These are phyloP conservation scores for Chlorella variabilis DNA, from an alignment of 163 green algal species.

Conservation along the genomic window DNA sequence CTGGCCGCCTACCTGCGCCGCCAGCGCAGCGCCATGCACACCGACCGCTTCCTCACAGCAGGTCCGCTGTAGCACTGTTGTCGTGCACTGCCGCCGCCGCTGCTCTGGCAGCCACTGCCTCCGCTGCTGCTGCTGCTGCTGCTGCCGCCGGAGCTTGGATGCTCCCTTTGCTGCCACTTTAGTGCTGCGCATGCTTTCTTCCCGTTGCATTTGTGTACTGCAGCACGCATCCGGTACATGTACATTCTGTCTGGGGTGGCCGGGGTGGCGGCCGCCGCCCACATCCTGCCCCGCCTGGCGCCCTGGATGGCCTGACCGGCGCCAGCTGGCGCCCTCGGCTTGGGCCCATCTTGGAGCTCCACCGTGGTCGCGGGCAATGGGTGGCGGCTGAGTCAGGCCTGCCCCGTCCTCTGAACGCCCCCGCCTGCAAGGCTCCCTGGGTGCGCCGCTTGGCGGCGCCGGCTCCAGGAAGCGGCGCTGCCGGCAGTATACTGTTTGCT, in stretches of 20 bases:
- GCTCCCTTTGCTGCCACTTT: background rate
- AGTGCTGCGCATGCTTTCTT: background rate
- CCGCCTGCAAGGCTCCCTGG: too few relatives aligned
- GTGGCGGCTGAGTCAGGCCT: too few relatives aligned
- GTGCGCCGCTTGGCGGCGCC: too few relatives aligned
- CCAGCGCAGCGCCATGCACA: conserved; percentile 26
- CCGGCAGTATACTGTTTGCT: too few relatives aligned
- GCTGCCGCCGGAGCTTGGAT: too few relatives aligned
- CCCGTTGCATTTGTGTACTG: background rate
- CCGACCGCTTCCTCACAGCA: conserved; percentile 14
- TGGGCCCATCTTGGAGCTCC: too few relatives aligned
- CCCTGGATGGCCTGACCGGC: conserved; percentile 36
- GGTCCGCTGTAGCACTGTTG: background rate
- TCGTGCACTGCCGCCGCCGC: background rate
- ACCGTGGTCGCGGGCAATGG: too few relatives aligned
- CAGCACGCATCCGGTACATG: conserved; percentile 29
- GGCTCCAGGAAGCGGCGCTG: too few relatives aligned
- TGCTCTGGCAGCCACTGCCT: background rate
- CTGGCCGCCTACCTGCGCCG: background rate
- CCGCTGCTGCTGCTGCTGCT: background rate
- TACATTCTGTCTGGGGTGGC: background rate
- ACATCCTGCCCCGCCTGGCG: conserved; percentile 36
- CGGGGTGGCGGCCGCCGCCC: conserved; percentile 9
- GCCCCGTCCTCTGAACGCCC: too few relatives aligned
- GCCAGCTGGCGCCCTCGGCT: background rate